A percentile compares a stretch with the other conserved stretches of the same genome.
Conservation (phyloP, 2,329 filamentous ascomycete genomes). For the Pyrenophora teres region DNA sequence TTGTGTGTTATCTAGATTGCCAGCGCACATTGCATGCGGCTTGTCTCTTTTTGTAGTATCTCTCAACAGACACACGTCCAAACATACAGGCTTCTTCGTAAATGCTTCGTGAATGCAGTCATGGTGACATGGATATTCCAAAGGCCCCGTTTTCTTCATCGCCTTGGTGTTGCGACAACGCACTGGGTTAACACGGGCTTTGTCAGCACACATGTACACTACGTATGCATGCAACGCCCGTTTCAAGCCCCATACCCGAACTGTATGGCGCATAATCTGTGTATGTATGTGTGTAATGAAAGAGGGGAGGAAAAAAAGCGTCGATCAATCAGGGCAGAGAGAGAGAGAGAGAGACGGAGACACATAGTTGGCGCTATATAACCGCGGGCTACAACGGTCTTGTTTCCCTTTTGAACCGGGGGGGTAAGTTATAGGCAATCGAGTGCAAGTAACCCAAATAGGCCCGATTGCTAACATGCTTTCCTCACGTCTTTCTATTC, state of each 20-base stretch:
- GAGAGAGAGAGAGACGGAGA: no score
- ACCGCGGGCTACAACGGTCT: no score
- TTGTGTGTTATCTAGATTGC: neutral
- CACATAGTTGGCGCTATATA: no score
- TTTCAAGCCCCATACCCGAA: constrained; percentile 7
- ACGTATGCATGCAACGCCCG: constrained; percentile 11
- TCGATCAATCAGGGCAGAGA: no score
- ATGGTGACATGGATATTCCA: neutral
- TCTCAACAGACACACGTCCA: neutral
- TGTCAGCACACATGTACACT: constrained; percentile 3
- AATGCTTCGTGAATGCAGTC: constrained; percentile 1
- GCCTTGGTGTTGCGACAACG: constrained; percentile 4
- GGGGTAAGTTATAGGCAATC: no score
- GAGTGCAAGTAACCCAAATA: no score
- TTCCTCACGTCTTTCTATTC: no score
- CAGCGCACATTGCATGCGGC: neutral
- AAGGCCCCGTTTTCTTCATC: neutral
- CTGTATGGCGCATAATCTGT: neutral
- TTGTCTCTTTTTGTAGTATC: neutral
- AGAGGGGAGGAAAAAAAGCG: no score
- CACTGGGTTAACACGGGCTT: no score
- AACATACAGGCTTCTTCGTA: neutral
- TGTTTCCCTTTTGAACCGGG: no score
- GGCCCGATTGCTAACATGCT: no score
- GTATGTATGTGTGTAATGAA: no score